These are phyloP conservation scores for Tympanopsis confertula DNA, from an alignment of 2,329 filamentous ascomycete species.

Conservation along the genomic window DNA sequence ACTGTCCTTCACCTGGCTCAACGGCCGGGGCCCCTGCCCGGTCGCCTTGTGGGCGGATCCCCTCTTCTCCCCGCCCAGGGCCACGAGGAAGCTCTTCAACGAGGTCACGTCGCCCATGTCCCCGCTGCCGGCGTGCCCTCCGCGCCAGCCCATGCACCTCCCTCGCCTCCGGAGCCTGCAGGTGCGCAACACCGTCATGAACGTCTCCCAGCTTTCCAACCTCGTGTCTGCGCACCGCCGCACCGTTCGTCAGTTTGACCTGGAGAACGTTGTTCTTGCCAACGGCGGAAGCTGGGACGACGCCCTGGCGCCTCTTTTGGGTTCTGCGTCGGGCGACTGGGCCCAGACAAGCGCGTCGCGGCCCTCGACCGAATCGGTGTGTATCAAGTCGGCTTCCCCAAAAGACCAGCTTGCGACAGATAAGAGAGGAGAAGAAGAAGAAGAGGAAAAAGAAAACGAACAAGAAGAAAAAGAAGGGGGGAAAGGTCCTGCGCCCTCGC, in stretches of 20 bases:
- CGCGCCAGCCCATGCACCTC: constrained; percentile 49
- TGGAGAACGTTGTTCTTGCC: constrained; percentile 62
- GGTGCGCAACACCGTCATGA: constrained; percentile 63
- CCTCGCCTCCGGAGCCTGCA: constrained; percentile 56
- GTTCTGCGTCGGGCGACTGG: constrained; percentile 31
- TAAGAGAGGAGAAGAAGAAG: no score
- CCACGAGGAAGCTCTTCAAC: constrained; percentile 46
- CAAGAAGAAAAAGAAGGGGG: no score
- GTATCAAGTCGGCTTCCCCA: not conserved
- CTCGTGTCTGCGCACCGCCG: constrained; percentile 58
- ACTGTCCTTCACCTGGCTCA: constrained; percentile 68
- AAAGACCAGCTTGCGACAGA: no score
- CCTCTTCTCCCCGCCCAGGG: constrained; percentile 46
- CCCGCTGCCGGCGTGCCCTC: constrained; percentile 40
- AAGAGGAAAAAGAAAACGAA: no score
- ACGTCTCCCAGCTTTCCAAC: constrained; percentile 55
- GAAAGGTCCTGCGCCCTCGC: no score
- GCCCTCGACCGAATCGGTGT: constrained; percentile 11
- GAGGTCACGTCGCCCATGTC: constrained; percentile 56
- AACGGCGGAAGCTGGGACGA: constrained; percentile 68
- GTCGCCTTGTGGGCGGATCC: constrained; percentile 60
- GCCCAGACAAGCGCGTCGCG: constrained; percentile 21
- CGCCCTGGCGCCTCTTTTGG: constrained; percentile 67
- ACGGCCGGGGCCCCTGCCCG: constrained; percentile 62
- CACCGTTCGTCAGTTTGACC: constrained; percentile 66